Evolutionary conservation across 2,329 filamentous ascomycete genomes (phyloP).

Genomic region (Verticillium albo-atrum): DNA sequence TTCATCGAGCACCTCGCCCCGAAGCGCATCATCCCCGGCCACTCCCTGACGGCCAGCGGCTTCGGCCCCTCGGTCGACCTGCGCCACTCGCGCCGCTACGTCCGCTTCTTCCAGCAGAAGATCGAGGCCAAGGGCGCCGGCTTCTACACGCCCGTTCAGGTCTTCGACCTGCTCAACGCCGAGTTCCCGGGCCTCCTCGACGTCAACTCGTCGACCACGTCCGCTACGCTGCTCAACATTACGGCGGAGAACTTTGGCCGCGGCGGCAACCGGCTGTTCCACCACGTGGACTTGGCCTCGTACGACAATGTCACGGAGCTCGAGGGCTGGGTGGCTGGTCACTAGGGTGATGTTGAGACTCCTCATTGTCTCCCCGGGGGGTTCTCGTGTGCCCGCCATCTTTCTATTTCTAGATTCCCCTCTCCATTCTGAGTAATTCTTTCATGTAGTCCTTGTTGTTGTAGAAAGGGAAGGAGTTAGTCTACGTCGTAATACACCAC

Average conservation of each 20-base stretch:
- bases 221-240: constrained; percentile 5
- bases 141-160: constrained; percentile 3
- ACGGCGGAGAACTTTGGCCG: constrained; percentile 7
- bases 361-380: too few relatives aligned
- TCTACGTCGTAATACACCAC: too few relatives aligned
- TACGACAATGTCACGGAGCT: too few relatives aligned
- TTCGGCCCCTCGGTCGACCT: constrained; percentile 2
- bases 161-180: background rate
- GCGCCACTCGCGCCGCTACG: constrained; percentile 2
- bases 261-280: background rate
- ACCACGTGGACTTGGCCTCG: constrained; percentile 4
- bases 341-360: too few relatives aligned
- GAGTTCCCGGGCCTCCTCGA: constrained; percentile 1
- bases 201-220: constrained; percentile 1
- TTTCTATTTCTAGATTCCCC: too few relatives aligned
- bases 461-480: too few relatives aligned
- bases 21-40: constrained; percentile 2
- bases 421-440: too few relatives aligned
- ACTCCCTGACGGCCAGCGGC: background rate
- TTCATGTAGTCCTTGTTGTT: too few relatives aligned
- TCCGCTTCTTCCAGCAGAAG: constrained; percentile 5
- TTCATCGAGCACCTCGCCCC: constrained; percentile 2
- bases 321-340: too few relatives aligned
- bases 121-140: constrained; percentile 5
- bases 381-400: too few relatives aligned